Conservation (phyloP, 2,329 filamentous ascomycete species). For the Pyrenophora graminea region DNA sequence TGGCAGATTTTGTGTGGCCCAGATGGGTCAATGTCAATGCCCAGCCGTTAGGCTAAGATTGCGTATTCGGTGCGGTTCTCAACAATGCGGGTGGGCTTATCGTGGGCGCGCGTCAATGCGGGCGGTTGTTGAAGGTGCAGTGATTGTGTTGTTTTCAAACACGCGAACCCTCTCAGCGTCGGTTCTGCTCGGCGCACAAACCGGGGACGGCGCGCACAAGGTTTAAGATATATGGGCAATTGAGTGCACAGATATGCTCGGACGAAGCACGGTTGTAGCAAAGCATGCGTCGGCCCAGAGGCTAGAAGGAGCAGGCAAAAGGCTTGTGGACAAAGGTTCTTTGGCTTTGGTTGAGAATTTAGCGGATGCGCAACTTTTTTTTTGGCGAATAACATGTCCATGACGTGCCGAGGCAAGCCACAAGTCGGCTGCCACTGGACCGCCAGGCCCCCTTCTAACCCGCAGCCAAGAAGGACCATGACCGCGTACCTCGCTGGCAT, state of each 20-base stretch:
- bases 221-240: slow-evolving; percentile 10
- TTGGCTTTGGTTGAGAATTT: slow-evolving; percentile 20
- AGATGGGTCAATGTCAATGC: slow-evolving; percentile 25
- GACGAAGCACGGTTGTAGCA: slow-evolving; percentile 23
- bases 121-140: slow-evolving; percentile 11
- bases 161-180: slow-evolving; percentile 16
- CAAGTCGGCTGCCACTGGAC: slow-evolving; percentile 16
- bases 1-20: slow-evolving; percentile 13
- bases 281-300: slow-evolving; percentile 22
- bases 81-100: slow-evolving; percentile 6
- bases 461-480: background rate
- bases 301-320: slow-evolving; percentile 30
- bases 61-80: slow-evolving; percentile 1
- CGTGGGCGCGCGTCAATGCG: slow-evolving; percentile 10
- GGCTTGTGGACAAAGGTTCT: slow-evolving; percentile 13
- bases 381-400: slow-evolving; percentile 23
- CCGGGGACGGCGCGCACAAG: slow-evolving; percentile 7
- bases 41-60: slow-evolving; percentile 17
- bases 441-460: slow-evolving; percentile 1
- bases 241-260: slow-evolving; percentile 16
- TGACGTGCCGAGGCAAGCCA: slow-evolving; percentile 29
- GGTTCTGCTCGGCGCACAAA: slow-evolving; percentile 4
- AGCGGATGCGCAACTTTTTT: slow-evolving; percentile 14
- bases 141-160: background rate
- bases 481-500: background rate